Evolutionary conservation across 306 rosid species (phyloP).

Genomic region (Ormosia semicastrata): DNA sequence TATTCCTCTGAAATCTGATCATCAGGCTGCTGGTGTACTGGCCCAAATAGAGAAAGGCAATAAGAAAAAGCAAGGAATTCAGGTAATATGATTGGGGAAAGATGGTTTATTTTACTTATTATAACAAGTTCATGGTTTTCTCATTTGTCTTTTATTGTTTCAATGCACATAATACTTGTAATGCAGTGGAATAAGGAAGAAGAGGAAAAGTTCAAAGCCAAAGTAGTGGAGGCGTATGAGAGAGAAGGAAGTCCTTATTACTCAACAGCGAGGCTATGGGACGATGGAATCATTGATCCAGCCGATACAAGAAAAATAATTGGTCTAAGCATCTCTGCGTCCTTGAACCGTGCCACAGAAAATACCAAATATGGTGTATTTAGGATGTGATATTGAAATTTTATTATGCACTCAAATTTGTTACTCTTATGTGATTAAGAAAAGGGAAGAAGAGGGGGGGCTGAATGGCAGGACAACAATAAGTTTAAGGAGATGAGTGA

Average conservation of each 20-base stretch:
- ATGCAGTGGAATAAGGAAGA: constrained; percentile 87
- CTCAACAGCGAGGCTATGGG: constrained; percentile 96
- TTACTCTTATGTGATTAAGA: background rate
- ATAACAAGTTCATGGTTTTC: constrained; percentile 3
- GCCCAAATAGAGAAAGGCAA: constrained; percentile 82
- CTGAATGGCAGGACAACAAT: background rate
- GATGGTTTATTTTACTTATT: background rate
- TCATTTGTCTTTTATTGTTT: background rate
- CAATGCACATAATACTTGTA: background rate
- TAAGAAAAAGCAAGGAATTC: constrained; percentile 89
- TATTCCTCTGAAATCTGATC: constrained; percentile 21
- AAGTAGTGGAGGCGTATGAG: constrained; percentile 80
- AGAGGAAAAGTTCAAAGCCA: constrained; percentile 76
- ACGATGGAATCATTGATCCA: constrained; percentile 94
- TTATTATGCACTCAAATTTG: constrained; percentile 15
- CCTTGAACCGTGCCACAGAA: constrained; percentile 61
- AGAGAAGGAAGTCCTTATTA: constrained; percentile 86
- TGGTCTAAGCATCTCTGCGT: constrained; percentile 79
- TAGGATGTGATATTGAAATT: constrained; percentile 58
- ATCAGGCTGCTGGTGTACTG: constrained; percentile 95
- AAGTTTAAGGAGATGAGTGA: background rate
- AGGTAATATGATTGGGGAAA: constrained; percentile 45
- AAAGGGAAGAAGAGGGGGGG: background rate
- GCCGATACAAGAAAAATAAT: constrained; percentile 87
- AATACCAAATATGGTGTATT: constrained; percentile 88